A percentile compares a stretch with the other conserved stretches of the same genome.
Conservation (phyloP, 2,329 filamentous ascomycete genomes). For the Hansfordia pulvinata region DNA sequence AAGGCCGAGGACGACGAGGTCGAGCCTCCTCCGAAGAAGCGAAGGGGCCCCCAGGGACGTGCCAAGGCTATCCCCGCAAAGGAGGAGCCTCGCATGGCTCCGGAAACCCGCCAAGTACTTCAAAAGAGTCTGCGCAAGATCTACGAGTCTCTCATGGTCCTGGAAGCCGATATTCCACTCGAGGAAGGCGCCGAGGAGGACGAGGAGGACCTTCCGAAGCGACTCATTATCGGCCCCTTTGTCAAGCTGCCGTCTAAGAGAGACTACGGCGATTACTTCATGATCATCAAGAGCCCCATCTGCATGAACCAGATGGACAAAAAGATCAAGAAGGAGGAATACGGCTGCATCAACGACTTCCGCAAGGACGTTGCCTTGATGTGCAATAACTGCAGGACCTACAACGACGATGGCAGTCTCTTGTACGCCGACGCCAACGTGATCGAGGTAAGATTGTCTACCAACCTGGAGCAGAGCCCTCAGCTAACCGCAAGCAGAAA, state of each 20-base stretch:
- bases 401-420: slow-evolving; percentile 91
- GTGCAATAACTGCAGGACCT: slow-evolving; percentile 84
- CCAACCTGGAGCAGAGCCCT: not conserved
- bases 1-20: slow-evolving; percentile 72
- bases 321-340: slow-evolving; percentile 94
- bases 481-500: slow-evolving; percentile 24
- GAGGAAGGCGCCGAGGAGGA: slow-evolving; percentile 32
- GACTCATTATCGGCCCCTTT: slow-evolving; percentile 86
- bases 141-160: slow-evolving; percentile 67
- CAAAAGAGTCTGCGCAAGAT: slow-evolving; percentile 67
- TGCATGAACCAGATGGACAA: slow-evolving; percentile 91
- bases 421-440: slow-evolving; percentile 85
- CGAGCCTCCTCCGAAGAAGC: slow-evolving; percentile 66
- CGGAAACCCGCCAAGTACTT: slow-evolving; percentile 60
- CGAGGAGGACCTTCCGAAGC: slow-evolving; percentile 46
- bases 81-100: slow-evolving; percentile 35
- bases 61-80: slow-evolving; percentile 40
- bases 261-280: slow-evolving; percentile 89
- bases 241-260: slow-evolving; percentile 80
- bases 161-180: slow-evolving; percentile 63
- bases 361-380: slow-evolving; percentile 70
- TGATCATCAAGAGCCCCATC: slow-evolving; percentile 84
- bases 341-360: slow-evolving; percentile 69
- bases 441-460: slow-evolving; percentile 60
- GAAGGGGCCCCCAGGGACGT: slow-evolving; percentile 56